These are phyloP conservation scores for Purshia tridentata DNA, from an alignment of 306 rosid genomes.

Conservation along the genomic window DNA sequence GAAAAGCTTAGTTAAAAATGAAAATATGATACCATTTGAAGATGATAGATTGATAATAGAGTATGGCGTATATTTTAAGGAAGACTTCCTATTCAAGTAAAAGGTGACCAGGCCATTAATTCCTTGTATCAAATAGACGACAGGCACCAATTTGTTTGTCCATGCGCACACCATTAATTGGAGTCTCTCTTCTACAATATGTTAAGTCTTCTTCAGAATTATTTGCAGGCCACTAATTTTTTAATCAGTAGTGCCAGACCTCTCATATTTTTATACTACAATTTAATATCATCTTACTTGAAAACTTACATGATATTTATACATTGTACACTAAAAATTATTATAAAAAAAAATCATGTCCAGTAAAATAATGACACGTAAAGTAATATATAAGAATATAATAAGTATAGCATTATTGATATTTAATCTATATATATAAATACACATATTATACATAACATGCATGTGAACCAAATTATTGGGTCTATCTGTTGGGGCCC, in stretches of 20 bases:
- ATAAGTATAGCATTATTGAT: no score
- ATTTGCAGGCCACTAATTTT: constrained; percentile 16
- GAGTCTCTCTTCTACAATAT: constrained; percentile 36
- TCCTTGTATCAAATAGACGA: constrained; percentile 26
- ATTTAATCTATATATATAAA: constrained; percentile 2
- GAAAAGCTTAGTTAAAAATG: not conserved
- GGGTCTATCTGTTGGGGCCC: constrained; percentile 51
- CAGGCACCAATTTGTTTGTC: constrained; percentile 31
- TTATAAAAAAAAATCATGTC: no score
- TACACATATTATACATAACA: constrained; percentile 4
- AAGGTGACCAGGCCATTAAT: constrained; percentile 27
- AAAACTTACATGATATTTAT: no score
- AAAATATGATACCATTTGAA: constrained; percentile 3
- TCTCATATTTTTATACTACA: no score
- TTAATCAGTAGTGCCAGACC: no score
- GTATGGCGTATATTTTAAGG: constrained; percentile 8
- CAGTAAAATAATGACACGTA: no score
- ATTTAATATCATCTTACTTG: no score
- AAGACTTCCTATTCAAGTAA: constrained; percentile 12
- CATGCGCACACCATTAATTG: constrained; percentile 42
- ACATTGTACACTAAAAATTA: no score
- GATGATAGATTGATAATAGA: not conserved
- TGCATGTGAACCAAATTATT: constrained; percentile 72
- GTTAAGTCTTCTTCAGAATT: constrained; percentile 18
- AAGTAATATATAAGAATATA: no score